phyloP scores from a whole-genome alignment of 108 stramenopile species.

The Epithemia pelagica region DNA sequence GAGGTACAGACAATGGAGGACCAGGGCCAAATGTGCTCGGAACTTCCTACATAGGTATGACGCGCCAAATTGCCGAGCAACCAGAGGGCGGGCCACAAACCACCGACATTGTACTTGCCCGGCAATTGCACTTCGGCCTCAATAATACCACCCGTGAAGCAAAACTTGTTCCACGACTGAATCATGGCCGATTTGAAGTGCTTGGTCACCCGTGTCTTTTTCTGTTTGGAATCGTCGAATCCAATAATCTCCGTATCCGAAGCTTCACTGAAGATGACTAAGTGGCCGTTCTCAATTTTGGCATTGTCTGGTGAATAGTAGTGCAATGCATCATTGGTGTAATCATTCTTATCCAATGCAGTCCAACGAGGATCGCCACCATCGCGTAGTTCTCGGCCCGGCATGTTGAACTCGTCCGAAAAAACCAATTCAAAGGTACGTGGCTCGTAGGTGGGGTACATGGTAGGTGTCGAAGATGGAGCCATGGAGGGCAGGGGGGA shows the following conservation, averaged over 20 bases:
- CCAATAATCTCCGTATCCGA: conserved; percentile 74
- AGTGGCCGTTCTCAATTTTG: conserved; percentile 56
- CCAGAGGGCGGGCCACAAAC: conserved; percentile 98
- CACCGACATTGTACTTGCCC: conserved; percentile 74
- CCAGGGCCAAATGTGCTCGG: conserved; percentile 91
- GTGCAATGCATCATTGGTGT: conserved; percentile 92
- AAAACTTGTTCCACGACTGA: conserved; percentile 98
- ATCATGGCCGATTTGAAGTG: conserved; percentile 91
- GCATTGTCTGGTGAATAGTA: conserved; percentile 83
- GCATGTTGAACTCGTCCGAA: conserved; percentile 89
- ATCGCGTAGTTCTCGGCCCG: conserved; percentile 77
- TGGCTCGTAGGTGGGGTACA: conserved; percentile 29
- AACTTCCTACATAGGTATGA: conserved; percentile 89
- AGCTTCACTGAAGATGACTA: conserved; percentile 80
- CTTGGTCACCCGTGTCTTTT: conserved; percentile 63
- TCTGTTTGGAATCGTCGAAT: conserved; percentile 64
- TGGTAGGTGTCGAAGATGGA: conserved; percentile 34
- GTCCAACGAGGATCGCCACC: conserved; percentile 95
- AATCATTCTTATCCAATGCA: conserved; percentile 95
- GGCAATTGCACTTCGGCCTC: conserved; percentile 86
- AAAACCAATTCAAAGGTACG: conserved; percentile 73
- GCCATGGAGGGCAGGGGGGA: conserved; percentile 12
- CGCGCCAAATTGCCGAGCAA: conserved; percentile 92
- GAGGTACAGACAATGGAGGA: conserved; percentile 53
- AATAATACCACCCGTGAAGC: conserved; percentile 94